Conservation (phyloP, 2,329 filamentous ascomycete genomes). For the Neonectria faginata region DNA sequence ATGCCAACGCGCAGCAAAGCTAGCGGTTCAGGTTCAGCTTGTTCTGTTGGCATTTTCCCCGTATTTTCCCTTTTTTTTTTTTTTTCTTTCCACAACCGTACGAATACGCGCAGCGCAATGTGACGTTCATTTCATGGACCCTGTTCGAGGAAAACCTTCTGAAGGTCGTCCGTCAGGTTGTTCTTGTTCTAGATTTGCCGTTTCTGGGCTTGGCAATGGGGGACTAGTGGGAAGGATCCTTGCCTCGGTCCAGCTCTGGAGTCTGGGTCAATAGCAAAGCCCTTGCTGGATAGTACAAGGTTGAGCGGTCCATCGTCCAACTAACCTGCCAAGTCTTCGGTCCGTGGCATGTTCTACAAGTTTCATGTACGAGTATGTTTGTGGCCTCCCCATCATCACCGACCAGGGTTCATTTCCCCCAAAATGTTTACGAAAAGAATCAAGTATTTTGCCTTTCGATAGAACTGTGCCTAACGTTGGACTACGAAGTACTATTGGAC, state of each 20-base stretch:
- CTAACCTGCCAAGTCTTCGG: not conserved
- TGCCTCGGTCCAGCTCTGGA: too few species aligned
- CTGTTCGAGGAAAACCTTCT: too few species aligned
- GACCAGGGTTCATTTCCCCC: conserved; percentile 13
- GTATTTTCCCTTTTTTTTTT: too few species aligned
- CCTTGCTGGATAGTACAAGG: not conserved
- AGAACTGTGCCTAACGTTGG: not conserved
- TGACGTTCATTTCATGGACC: not conserved
- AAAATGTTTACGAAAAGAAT: too few species aligned
- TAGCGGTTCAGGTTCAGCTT: not conserved
- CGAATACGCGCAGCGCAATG: not conserved
- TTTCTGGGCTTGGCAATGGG: not conserved
- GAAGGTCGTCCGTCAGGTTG: not conserved
- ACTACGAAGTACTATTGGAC: not conserved
- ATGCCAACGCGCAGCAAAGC: not conserved
- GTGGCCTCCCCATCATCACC: conserved; percentile 2
- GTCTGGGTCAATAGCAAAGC: too few species aligned
- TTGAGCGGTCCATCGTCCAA: not conserved
- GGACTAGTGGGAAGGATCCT: too few species aligned
- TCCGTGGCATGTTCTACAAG: conserved; percentile 7
- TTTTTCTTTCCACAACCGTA: not conserved
- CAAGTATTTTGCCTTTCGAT: not conserved
- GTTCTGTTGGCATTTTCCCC: too few species aligned
- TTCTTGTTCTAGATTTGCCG: not conserved
- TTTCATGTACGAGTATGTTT: not conserved